Evolutionary conservation across 257 asterid species (phyloP).

Genomic region (Nicotiana tomentosiformis): DNA sequence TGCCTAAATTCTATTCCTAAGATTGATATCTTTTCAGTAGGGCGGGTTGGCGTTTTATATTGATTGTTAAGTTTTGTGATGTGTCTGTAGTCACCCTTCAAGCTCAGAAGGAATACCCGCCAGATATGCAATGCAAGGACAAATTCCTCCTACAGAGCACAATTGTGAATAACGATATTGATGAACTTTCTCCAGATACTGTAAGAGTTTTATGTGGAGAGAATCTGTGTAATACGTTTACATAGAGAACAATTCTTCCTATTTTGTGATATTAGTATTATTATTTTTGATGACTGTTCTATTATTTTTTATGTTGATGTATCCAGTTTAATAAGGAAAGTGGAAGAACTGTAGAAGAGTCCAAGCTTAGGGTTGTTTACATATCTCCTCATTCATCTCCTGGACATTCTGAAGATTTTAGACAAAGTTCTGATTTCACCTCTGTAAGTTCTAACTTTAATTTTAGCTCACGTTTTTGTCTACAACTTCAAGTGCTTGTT

Average conservation of each 20-base stretch:
- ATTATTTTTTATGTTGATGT: slow-evolving; percentile 1
- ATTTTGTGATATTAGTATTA: background rate
- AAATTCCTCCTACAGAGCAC: slow-evolving; percentile 75
- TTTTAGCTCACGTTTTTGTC: background rate
- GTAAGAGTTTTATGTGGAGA: slow-evolving; percentile 32
- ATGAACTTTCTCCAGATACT: slow-evolving; percentile 56
- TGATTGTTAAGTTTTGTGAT: slow-evolving; percentile 2
- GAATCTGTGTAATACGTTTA: background rate
- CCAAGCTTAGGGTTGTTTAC: slow-evolving; percentile 71
- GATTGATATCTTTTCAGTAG: background rate
- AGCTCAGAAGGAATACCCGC: slow-evolving; percentile 72
- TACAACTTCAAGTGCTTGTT: background rate
- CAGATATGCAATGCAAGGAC: slow-evolving; percentile 76
- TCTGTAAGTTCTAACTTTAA: slow-evolving; percentile 29
- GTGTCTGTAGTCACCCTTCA: slow-evolving; percentile 63
- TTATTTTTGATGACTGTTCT: background rate
- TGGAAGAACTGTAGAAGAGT: slow-evolving; percentile 50
- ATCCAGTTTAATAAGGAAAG: slow-evolving; percentile 63
- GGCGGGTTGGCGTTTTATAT: background rate
- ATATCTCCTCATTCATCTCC: slow-evolving; percentile 30
- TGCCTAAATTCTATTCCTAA: background rate
- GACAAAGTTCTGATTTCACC: slow-evolving; percentile 21
- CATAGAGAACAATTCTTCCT: background rate
- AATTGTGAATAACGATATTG: slow-evolving; percentile 41
- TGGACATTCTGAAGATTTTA: slow-evolving; percentile 24